Percentiles rank a stretch among this genome's conserved stretches.
Evolutionary conservation across 176 grass and related monocot genomes (phyloP).

Genomic region (Aegilops longissima): DNA sequence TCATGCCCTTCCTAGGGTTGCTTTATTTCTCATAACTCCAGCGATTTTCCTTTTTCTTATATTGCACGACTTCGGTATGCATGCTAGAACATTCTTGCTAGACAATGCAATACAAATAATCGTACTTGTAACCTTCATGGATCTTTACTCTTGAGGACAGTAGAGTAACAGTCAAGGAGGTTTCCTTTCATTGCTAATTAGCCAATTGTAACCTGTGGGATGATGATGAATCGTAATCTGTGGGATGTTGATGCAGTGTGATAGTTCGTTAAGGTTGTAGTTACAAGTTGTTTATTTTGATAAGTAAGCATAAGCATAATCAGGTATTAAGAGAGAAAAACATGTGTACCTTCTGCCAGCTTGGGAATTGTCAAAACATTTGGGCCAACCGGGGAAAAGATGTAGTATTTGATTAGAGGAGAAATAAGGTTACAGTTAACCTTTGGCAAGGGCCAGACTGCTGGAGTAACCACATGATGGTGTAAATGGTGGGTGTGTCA

Average conservation of each 20-base stretch:
- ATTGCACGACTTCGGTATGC: neutral
- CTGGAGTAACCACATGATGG: neutral
- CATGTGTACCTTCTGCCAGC: neutral
- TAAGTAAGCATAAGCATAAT: neutral
- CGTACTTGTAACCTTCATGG: neutral
- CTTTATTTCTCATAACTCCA: neutral
- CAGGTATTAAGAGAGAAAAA: neutral
- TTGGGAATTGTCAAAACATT: conserved; percentile 3
- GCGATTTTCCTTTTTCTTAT: neutral
- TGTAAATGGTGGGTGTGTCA: neutral
- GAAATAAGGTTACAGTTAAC: neutral
- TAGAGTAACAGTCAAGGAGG: neutral
- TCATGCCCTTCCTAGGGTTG: neutral
- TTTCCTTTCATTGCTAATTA: conserved; percentile 9
- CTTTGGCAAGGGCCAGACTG: neutral
- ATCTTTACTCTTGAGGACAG: neutral
- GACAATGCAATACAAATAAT: neutral
- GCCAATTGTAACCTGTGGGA: neutral
- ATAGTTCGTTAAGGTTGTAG: neutral
- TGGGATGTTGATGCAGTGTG: neutral
- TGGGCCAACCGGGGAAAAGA: neutral
- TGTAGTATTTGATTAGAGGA: neutral
- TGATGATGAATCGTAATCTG: neutral
- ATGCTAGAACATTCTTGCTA: neutral
- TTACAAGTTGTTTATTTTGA: neutral